Percentiles rank a stretch among this genome's conserved stretches.
These are phyloP conservation scores for Excoecaria agallocha DNA, from an alignment of 345 rosid species.

Conservation along the genomic window DNA sequence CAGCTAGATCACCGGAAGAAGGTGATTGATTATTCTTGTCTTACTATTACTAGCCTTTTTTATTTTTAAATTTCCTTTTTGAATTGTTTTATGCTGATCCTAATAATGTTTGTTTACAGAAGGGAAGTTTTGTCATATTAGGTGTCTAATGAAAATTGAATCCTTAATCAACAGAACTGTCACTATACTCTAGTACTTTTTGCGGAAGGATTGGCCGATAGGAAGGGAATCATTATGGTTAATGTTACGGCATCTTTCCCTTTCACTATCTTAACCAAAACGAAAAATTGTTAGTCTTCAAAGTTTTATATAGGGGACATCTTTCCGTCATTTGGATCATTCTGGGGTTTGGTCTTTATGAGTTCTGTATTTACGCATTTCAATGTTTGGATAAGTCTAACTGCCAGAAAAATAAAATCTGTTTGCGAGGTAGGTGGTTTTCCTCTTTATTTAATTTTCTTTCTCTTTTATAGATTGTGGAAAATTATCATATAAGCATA, in stretches of 20 bases:
- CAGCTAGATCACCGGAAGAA: constrained; percentile 83
- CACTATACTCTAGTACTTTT: background rate
- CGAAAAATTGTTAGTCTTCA: background rate
- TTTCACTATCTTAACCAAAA: background rate
- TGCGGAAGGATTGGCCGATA: background rate
- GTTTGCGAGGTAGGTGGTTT: background rate
- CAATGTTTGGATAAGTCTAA: background rate
- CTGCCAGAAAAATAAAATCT: background rate
- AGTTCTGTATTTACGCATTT: background rate
- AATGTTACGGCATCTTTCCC: background rate
- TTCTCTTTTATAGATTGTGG: background rate
- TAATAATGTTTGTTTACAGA: too few species aligned
- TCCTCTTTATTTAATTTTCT: background rate
- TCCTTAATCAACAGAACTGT: background rate
- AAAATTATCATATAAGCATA: background rate
- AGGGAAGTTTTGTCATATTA: too few species aligned
- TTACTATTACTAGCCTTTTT: background rate
- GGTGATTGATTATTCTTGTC: constrained; percentile 36
- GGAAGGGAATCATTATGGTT: background rate
- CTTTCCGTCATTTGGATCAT: background rate
- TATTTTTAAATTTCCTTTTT: background rate
- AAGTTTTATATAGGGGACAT: background rate
- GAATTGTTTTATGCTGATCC: background rate
- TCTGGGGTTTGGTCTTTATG: background rate
- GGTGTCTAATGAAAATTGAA: background rate